Evolutionary conservation across 768 basidiomycete species (phyloP).

Genomic region (Auriscalpium vulgare): DNA sequence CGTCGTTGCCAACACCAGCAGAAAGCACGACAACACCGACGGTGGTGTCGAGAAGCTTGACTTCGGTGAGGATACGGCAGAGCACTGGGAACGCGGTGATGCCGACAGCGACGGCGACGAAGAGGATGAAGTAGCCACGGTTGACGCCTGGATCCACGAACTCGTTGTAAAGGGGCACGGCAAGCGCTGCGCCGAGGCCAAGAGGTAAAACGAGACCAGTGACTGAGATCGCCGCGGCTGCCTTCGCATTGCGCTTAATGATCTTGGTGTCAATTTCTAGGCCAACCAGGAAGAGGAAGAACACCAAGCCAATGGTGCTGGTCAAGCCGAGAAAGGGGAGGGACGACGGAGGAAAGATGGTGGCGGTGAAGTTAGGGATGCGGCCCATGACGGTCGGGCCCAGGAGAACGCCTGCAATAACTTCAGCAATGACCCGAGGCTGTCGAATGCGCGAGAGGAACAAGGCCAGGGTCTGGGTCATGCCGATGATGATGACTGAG

Average conservation of each 20-base stretch:
- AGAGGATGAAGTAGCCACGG: slow-evolving; percentile 79
- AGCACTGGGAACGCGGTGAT: slow-evolving; percentile 81
- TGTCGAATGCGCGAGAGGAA: slow-evolving; percentile 65
- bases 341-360: slow-evolving; percentile 31
- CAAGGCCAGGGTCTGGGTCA: slow-evolving; percentile 68
- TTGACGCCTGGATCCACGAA: slow-evolving; percentile 52
- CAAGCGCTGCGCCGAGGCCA: slow-evolving; percentile 68
- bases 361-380: slow-evolving; percentile 58
- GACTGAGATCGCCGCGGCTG: slow-evolving; percentile 51
- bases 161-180: slow-evolving; percentile 66
- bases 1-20: slow-evolving; percentile 64
- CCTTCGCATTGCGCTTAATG: slow-evolving; percentile 52
- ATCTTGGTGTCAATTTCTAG: slow-evolving; percentile 75
- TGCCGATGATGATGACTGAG: slow-evolving; percentile 69
- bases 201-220: slow-evolving; percentile 73
- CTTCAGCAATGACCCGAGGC: slow-evolving; percentile 90
- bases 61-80: slow-evolving; percentile 77
- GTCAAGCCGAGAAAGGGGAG: slow-evolving; percentile 61
- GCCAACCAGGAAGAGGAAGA: slow-evolving; percentile 80
- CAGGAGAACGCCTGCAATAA: slow-evolving; percentile 83
- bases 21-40: slow-evolving; percentile 81
- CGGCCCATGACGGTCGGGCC: slow-evolving; percentile 67
- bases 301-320: slow-evolving; percentile 64
- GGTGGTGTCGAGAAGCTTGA: slow-evolving; percentile 72
- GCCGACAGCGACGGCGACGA: slow-evolving; percentile 75